Conservation (phyloP, 768 basidiomycete genomes). For the Dentipellis sp. region DNA sequence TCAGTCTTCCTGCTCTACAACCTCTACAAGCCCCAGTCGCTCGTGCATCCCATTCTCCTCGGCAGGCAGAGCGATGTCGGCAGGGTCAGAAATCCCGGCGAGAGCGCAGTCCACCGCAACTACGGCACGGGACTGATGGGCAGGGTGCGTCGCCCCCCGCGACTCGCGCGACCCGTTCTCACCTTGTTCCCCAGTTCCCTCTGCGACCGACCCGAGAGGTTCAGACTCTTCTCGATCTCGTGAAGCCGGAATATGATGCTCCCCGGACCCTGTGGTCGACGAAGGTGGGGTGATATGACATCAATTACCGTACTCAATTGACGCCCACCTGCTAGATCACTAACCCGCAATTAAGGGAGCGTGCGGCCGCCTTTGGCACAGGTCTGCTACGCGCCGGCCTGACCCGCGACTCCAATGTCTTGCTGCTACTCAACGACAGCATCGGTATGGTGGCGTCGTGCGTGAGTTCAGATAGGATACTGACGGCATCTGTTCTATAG, state of each 20-base stretch:
- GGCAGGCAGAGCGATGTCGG: constrained; percentile 89
- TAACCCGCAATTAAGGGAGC: constrained; percentile 60
- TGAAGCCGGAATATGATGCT: constrained; percentile 56
- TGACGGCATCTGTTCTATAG: constrained; percentile 26
- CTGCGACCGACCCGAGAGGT: constrained; percentile 64
- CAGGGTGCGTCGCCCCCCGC: constrained; percentile 40
- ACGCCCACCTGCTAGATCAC: constrained; percentile 45
- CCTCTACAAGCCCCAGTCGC: constrained; percentile 71
- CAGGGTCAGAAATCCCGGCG: constrained; percentile 66
- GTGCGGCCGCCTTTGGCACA: constrained; percentile 62
- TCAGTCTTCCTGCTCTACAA: constrained; percentile 72
- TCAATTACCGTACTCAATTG: neutral
- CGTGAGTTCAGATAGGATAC: neutral
- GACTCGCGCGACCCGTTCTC: neutral
- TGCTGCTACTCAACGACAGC: constrained; percentile 73
- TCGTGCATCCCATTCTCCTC: constrained; percentile 90
- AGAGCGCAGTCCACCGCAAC: constrained; percentile 86
- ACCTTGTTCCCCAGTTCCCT: constrained; percentile 48
- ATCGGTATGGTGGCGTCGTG: constrained; percentile 40
- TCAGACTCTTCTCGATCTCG: constrained; percentile 53
- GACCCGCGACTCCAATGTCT: constrained; percentile 51
- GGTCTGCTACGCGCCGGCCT: constrained; percentile 55
- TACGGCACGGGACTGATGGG: constrained; percentile 81
- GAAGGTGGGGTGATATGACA: constrained; percentile 36
- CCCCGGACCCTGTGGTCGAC: constrained; percentile 74